Evolutionary conservation across 2,329 filamentous ascomycete species (phyloP), one percentile per base, ranked within the genome.

Genomic region (Dryadomyces quercus-mongolicae): DNA sequence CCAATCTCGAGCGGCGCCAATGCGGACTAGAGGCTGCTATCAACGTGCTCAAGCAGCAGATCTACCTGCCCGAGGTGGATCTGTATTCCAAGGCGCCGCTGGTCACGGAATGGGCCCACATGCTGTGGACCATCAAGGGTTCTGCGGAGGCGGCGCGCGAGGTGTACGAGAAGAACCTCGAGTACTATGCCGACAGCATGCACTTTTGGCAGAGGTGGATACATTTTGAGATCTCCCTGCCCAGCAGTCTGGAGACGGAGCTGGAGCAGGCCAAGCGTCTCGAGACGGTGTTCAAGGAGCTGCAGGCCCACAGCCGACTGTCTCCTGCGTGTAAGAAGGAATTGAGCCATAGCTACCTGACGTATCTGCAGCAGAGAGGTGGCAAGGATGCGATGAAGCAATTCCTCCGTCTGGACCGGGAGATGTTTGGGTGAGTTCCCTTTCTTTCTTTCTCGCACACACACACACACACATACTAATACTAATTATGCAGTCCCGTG

Each of bases 131-230:
- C 70, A 81, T 85, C 65, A 91, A 92, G 72, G 87, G 88, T 16
- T 85, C 84, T 0, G 74, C 82, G 0, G 84, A 88, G 10, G 88
- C 92, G 62, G 91, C 91, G 43, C 86, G 93, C 31, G 80, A 85
- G 53, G 81, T 95, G 1, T 97, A 92, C 71, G 72, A 82, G 58
- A 86, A 85, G 68, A 92, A 95, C 62, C 77, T 86, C 54, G 83
- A 90, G 65, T 88, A 83, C 75, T 95, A 94, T 66, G 76, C 84
- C 2, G 88, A 93, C 65, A 95, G 90, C 67, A 80, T 83, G 38
- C 75, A 87, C 46, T 97, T 97, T 74, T 98, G 93, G 92, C 76
- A 83, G 61, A 87, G 81, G 63, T 97, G 90, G 75, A 78, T 97
- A 54, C 75, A 85, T 56, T 95, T 98, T 64, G 93, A 98, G 71